phyloP scores from a whole-genome alignment of 768 basidiomycete species.

The Lactarius hengduanensis region DNA sequence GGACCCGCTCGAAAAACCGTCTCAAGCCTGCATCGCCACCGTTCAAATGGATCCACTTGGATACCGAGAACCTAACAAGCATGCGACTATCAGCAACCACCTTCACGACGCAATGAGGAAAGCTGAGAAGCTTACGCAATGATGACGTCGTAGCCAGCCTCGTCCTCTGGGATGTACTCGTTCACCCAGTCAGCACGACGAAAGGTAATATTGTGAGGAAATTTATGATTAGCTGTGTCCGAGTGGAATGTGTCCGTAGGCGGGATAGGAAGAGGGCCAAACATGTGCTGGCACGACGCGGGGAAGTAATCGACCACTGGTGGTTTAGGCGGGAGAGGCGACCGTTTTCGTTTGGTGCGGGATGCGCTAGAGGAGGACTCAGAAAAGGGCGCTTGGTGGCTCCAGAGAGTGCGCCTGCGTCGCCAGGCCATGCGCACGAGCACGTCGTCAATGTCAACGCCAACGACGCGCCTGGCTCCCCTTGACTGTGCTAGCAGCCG shows the following conservation, averaged over 20 bases:
- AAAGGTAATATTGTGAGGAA: slow-evolving; percentile 81
- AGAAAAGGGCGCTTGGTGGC: slow-evolving; percentile 49
- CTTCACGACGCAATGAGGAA: neutral
- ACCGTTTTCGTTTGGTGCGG: slow-evolving; percentile 28
- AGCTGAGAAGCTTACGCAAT: slow-evolving; percentile 57
- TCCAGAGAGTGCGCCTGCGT: slow-evolving; percentile 68
- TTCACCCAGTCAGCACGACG: slow-evolving; percentile 72
- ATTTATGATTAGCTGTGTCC: slow-evolving; percentile 37
- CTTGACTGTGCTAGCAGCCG: slow-evolving; percentile 54
- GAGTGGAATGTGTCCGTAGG: slow-evolving; percentile 36
- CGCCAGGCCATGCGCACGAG: slow-evolving; percentile 76
- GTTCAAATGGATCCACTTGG: slow-evolving; percentile 93
- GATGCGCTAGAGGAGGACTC: slow-evolving; percentile 7
- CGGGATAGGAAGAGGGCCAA: slow-evolving; percentile 73
- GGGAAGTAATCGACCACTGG: slow-evolving; percentile 62
- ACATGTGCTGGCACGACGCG: slow-evolving; percentile 67
- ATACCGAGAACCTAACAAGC: slow-evolving; percentile 66
- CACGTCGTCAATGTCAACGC: slow-evolving; percentile 81
- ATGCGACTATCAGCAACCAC: neutral
- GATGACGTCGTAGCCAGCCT: slow-evolving; percentile 69
- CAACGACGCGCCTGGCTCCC: slow-evolving; percentile 65
- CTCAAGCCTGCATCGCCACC: slow-evolving; percentile 70
- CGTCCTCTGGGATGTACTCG: slow-evolving; percentile 53
- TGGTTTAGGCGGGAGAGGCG: neutral
- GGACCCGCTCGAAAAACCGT: slow-evolving; percentile 63